These are phyloP conservation scores for Apiotrichum mycotoxinovorans DNA, from an alignment of 1,284 basidiomycete genomes.

Conservation along the genomic window DNA sequence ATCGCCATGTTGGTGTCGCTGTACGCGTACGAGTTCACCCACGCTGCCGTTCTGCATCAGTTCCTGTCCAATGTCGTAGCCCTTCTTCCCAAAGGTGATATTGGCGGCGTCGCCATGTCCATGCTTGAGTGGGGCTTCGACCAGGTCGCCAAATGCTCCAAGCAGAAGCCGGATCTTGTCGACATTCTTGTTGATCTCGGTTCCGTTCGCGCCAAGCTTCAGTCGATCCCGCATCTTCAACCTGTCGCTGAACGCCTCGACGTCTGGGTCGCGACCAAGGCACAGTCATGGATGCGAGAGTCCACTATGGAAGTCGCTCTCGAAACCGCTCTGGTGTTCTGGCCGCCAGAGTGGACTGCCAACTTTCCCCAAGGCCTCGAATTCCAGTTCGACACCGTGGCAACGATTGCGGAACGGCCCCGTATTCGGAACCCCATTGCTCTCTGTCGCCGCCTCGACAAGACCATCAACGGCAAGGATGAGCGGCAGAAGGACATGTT, in stretches of 20 bases:
- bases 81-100: constrained; percentile 65
- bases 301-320: constrained; percentile 12
- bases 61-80: constrained; percentile 66
- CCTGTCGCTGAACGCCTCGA: constrained; percentile 3
- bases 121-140: constrained; percentile 72
- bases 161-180: constrained; percentile 10
- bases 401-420: constrained; percentile 6
- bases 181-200: constrained; percentile 35
- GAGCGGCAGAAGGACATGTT: constrained; percentile 16
- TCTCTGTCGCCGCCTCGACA: constrained; percentile 16
- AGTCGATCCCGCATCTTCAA: not conserved
- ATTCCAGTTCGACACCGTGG: constrained; percentile 16
- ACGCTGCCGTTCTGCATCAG: constrained; percentile 60
- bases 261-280: constrained; percentile 1
- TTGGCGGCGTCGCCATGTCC: constrained; percentile 65
- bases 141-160: constrained; percentile 21
- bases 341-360: constrained; percentile 24
- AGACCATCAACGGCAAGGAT: not conserved
- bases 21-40: constrained; percentile 57
- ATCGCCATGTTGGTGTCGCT: constrained; percentile 69
- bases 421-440: constrained; percentile 19
- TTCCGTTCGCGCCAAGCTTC: constrained; percentile 7
- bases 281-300: constrained; percentile 15
- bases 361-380: constrained; percentile 9
- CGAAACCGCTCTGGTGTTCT: constrained; percentile 26